These are phyloP conservation scores for Clohesyomyces aquaticus DNA, from an alignment of 495 filamentous ascomycete species.

Conservation along the genomic window DNA sequence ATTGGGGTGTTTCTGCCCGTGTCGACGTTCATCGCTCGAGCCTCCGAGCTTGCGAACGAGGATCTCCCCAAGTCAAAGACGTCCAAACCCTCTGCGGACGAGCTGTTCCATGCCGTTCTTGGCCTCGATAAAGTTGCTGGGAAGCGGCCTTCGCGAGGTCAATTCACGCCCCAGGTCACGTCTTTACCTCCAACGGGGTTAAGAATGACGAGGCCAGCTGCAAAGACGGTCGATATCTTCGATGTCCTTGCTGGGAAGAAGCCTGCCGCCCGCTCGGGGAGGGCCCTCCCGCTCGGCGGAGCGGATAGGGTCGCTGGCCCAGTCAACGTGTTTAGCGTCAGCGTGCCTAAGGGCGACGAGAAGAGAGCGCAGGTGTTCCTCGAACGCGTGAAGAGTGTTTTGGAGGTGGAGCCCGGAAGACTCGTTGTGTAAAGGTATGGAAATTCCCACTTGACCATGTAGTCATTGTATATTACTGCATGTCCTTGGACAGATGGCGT, in stretches of 20 bases:
- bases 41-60: conserved; percentile 82
- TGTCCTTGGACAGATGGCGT: conserved; percentile 1
- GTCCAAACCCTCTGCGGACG: conserved; percentile 68
- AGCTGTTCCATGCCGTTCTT: conserved; percentile 87
- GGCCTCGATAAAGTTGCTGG: conserved; percentile 65
- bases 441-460: conserved; percentile 3
- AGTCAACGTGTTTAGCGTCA: conserved; percentile 80
- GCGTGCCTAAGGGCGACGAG: conserved; percentile 76
- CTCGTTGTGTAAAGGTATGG: conserved; percentile 61
- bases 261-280: conserved; percentile 40
- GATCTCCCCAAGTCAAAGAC: conserved; percentile 69
- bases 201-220: conserved; percentile 39
- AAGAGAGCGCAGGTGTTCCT: conserved; percentile 78
- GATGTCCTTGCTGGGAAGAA: conserved; percentile 68
- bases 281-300: conserved; percentile 44
- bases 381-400: conserved; percentile 75
- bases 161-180: conserved; percentile 75
- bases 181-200: conserved; percentile 54
- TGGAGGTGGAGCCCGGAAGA: conserved; percentile 81
- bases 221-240: conserved; percentile 66
- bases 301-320: conserved; percentile 49
- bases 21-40: conserved; percentile 82
- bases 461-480: conserved; percentile 25
- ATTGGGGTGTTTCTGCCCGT: conserved; percentile 80
- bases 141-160: conserved; percentile 54